Evolutionary conservation across 176 grass and related monocot genomes (phyloP).

Genomic region (Oryza glumipatula): DNA sequence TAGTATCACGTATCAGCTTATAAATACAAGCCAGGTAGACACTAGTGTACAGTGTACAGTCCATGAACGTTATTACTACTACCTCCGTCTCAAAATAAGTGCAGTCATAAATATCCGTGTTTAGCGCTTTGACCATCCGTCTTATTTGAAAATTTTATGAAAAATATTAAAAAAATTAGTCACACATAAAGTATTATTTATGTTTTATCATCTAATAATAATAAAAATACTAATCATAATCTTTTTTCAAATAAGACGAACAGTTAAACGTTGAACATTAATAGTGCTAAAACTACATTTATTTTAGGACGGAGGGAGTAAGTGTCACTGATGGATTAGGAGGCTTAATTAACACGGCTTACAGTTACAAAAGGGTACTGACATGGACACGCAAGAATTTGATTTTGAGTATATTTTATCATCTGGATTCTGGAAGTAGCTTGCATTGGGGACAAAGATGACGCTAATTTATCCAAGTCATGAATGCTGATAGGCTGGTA

Average conservation of each 20-base stretch:
- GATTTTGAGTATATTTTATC: too few species aligned
- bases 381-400: constrained; percentile 1
- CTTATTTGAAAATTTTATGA: too few species aligned
- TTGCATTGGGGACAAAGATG: background rate
- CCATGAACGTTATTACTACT: background rate
- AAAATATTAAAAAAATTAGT: too few species aligned
- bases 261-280: too few species aligned
- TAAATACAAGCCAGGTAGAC: background rate
- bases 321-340: background rate
- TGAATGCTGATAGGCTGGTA: background rate
- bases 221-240: too few species aligned
- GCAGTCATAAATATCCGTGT: too few species aligned
- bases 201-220: too few species aligned
- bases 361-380: background rate
- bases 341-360: background rate
- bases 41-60: background rate
- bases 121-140: too few species aligned
- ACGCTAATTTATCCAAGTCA: background rate
- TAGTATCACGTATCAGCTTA: background rate
- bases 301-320: background rate
- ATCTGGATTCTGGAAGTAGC: background rate
- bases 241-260: too few species aligned
- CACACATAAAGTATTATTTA: too few species aligned
- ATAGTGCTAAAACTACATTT: too few species aligned
- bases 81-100: too few species aligned